Conservation (phyloP, 257 asterid genomes). For the Hygrophila difformis region DNA sequence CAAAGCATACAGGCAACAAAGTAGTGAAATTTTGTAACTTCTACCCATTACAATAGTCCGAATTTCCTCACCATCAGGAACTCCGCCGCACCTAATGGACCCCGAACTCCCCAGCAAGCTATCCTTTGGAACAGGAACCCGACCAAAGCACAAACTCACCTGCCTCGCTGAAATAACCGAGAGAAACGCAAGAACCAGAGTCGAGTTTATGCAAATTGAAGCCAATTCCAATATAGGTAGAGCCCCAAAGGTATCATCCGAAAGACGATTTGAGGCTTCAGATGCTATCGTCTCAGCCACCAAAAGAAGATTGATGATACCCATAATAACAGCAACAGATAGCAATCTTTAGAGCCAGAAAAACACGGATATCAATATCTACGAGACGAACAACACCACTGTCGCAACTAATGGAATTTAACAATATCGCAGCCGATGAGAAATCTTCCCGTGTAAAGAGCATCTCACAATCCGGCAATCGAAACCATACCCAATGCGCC, state of each 20-base stretch:
- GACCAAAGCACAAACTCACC: constrained; percentile 49
- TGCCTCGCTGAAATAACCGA: constrained; percentile 57
- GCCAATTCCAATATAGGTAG: constrained; percentile 61
- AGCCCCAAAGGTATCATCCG: constrained; percentile 25
- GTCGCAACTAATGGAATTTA: constrained; percentile 21
- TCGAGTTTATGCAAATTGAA: constrained; percentile 68
- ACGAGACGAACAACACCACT: constrained; percentile 26
- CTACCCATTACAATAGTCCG: constrained; percentile 43
- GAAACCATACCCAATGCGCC: constrained; percentile 20
- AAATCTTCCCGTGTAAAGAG: constrained; percentile 50
- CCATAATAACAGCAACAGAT: constrained; percentile 33
- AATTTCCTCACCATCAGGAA: constrained; percentile 30
- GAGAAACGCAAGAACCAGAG: constrained; percentile 56
- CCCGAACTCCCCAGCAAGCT: constrained; percentile 23
- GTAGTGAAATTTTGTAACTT: constrained; percentile 46
- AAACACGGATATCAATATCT: constrained; percentile 42
- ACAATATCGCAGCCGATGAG: constrained; percentile 16
- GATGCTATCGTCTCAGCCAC: constrained; percentile 19
- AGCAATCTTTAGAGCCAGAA: background rate
- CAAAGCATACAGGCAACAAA: constrained; percentile 63
- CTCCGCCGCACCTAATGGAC: constrained; percentile 20
- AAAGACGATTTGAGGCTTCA: constrained; percentile 22
- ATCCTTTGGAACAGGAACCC: constrained; percentile 48
- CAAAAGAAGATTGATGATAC: constrained; percentile 52
- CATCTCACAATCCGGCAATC: constrained; percentile 80